Evolutionary conservation across 2,329 filamentous ascomycete species (phyloP).

Genomic region (Aspergillus proliferans): DNA sequence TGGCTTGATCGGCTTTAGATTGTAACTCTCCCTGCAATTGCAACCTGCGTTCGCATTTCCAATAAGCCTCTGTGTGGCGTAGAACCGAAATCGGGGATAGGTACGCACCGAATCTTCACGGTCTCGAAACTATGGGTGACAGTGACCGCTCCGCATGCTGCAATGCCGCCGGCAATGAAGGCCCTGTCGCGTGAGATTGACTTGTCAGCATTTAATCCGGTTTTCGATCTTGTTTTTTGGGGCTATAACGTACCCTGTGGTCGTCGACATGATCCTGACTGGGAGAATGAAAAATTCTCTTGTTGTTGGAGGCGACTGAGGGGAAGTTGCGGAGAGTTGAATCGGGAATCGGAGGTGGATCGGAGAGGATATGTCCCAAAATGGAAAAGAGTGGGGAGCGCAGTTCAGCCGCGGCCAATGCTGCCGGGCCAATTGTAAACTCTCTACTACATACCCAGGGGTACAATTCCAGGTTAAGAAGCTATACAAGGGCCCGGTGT

Average conservation of each 20-base stretch:
- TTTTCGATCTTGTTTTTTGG: not conserved
- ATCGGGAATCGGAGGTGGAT: slow-evolving; percentile 13
- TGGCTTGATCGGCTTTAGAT: slow-evolving; percentile 73
- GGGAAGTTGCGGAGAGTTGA: slow-evolving; percentile 2
- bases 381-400: not conserved
- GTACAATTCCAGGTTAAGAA: no score
- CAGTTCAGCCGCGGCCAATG: not conserved
- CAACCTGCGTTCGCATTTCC: slow-evolving; percentile 53
- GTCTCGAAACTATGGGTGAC: slow-evolving; percentile 98
- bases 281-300: not conserved
- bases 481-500: no score
- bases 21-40: slow-evolving; percentile 96
- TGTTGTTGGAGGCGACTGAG: not conserved
- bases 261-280: slow-evolving; percentile 46
- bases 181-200: slow-evolving; percentile 47
- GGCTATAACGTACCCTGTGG: slow-evolving; percentile 37
- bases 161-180: slow-evolving; percentile 93
- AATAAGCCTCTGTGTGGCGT: not conserved
- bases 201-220: slow-evolving; percentile 7
- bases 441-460: no score
- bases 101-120: slow-evolving; percentile 83
- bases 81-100: not conserved
- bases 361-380: slow-evolving; percentile 8
- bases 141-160: slow-evolving; percentile 93
- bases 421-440: no score